Evolutionary conservation across 805 yeast species (phyloP), one percentile per base, ranked within the genome.

Genomic region (Metschnikowia drakensbergensis): DNA sequence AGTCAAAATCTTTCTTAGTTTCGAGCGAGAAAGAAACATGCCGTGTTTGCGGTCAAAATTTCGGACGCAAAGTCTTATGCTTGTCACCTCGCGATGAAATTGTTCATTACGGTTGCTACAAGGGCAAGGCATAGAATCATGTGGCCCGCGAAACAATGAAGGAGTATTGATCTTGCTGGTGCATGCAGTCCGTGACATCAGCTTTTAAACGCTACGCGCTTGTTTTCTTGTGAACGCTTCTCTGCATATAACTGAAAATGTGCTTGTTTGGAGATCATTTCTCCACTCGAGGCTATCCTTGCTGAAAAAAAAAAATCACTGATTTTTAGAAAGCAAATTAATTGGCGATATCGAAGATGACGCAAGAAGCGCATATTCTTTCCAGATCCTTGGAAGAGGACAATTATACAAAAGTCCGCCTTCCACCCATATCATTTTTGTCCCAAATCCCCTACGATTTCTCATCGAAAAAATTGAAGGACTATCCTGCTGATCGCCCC

Each of bases 81-180:
- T 75, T 76, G 25, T 69, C 71, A 32, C 77, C 78, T 0, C 68
- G 73, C 39, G 68, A 66, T 27, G 60, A 64, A 3, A 71, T 79
- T 4, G 75, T 80, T 3, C 88, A 83, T 59, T 84, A 79, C 56
- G 82, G 82, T 2, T 83, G 88, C 67, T 32, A 58, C 37, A 44
- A 32, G 49, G 54, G 45, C 33, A 25, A 30, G 23, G 47, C 36
- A 29, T 23, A 32, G 30, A 8, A 25, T 3, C 26, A 8, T 25
- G 32, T 17, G 42, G 22, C 27, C 10, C 27, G 42, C 28, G 34
- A 23, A 30, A 22, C 17, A 26, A 9, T 39, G 42, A 39, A 39
- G 34, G 34, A 39, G 42, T 39, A 29, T 17, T 27, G 29, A 17
- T 30, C 40, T 4, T 37, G 31, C 4, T 27, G 10, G 17, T 10